Evolutionary conservation across 228 moss, liverwort and hornwort species (phyloP).

Genomic region (Sphagnum magellanicum): DNA sequence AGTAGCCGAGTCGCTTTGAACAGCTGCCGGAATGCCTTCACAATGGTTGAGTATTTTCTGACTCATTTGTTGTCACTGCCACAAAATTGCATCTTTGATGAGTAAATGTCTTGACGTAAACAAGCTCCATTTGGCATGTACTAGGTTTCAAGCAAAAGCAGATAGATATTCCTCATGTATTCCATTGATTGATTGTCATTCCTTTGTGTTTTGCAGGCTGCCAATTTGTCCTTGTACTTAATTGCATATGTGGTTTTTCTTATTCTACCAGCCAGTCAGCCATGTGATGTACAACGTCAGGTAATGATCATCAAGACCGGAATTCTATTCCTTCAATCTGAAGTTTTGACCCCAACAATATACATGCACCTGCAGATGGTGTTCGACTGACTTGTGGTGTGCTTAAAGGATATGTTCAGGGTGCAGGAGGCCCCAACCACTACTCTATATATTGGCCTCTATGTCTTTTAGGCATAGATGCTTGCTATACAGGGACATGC

Average conservation of each 20-base stretch:
- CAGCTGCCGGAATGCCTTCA: constrained; percentile 96
- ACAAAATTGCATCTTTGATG: too few species aligned
- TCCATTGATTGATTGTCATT: not conserved
- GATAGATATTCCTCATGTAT: not conserved
- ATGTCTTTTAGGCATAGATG: too few species aligned
- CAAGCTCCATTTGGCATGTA: not conserved
- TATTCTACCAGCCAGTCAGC: constrained; percentile 59
- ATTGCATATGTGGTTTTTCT: constrained; percentile 81
- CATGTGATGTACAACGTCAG: constrained; percentile 65
- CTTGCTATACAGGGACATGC: too few species aligned
- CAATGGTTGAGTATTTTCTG: constrained; percentile 49
- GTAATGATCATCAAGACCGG: constrained; percentile 13
- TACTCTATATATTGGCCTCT: too few species aligned
- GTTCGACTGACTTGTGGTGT: not conserved
- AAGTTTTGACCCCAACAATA: too few species aligned
- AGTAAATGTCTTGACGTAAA: not conserved
- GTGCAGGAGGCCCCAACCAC: too few species aligned
- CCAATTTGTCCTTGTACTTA: constrained; percentile 79
- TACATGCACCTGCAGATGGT: too few species aligned
- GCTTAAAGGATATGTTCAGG: too few species aligned
- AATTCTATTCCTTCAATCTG: too few species aligned
- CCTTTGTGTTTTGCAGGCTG: constrained; percentile 48
- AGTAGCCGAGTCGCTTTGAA: constrained; percentile 92
- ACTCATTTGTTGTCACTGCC: too few species aligned
- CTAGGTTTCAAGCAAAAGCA: not conserved